phyloP scores from a whole-genome alignment of 2,329 filamentous ascomycete genomes.

The Fusarium brachygibbosum region DNA sequence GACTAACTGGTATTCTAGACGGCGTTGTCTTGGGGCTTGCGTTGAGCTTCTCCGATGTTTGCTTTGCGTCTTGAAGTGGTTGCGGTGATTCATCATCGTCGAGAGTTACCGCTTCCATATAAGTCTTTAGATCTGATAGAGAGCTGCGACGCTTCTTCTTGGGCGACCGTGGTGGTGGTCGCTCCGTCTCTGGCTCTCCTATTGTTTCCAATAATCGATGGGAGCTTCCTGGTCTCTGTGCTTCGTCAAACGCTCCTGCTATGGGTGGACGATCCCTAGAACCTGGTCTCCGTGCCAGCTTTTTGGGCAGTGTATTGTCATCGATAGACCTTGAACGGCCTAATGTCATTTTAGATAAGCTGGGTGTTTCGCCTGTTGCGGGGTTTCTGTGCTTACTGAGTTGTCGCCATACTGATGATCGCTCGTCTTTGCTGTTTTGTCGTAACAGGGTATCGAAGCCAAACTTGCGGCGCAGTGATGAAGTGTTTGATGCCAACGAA shows the following conservation, averaged over 20 bases:
- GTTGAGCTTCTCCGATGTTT: slow-evolving; percentile 70
- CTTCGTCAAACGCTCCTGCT: slow-evolving; percentile 72
- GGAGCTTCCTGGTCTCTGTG: slow-evolving; percentile 68
- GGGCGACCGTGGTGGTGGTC: slow-evolving; percentile 56
- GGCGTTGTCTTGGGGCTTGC: slow-evolving; percentile 61
- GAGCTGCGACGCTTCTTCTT: slow-evolving; percentile 91
- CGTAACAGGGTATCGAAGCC: slow-evolving; percentile 82
- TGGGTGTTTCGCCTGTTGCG: slow-evolving; percentile 71
- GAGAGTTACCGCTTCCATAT: slow-evolving; percentile 73
- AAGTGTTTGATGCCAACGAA: slow-evolving; percentile 87
- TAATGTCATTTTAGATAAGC: slow-evolving; percentile 75
- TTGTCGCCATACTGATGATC: slow-evolving; percentile 86
- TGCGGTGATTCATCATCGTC: slow-evolving; percentile 57
- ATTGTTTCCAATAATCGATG: slow-evolving; percentile 71
- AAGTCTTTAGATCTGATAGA: slow-evolving; percentile 82
- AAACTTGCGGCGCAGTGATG: slow-evolving; percentile 86
- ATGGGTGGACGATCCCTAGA: slow-evolving; percentile 73
- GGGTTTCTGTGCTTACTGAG: slow-evolving; percentile 82
- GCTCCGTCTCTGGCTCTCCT: slow-evolving; percentile 67
- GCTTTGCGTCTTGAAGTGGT: slow-evolving; percentile 66
- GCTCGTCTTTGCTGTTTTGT: slow-evolving; percentile 83
- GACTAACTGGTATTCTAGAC: slow-evolving; percentile 68
- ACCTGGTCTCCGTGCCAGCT: slow-evolving; percentile 60
- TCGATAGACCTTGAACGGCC: slow-evolving; percentile 82
- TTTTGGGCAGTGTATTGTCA: slow-evolving; percentile 67